phyloP scores from a whole-genome alignment of 1,284 basidiomycete genomes.

The Marasmius fiardii region DNA sequence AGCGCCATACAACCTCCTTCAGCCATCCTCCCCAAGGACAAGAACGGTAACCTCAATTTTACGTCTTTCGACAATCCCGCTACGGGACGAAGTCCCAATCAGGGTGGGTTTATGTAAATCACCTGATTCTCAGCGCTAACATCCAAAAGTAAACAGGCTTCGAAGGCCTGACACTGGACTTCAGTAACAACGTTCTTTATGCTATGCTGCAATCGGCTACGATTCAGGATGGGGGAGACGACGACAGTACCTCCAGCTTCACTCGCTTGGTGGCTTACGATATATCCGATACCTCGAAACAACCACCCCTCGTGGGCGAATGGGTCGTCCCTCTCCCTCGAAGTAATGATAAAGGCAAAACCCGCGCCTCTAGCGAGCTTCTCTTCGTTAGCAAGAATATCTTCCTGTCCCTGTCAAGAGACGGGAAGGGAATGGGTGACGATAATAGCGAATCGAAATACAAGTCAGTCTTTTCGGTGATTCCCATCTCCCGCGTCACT shows the following conservation, averaged over 20 bases:
- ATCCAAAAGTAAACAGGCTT: conserved; percentile 36
- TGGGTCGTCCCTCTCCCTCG: conserved; percentile 62
- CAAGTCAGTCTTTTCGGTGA: conserved; percentile 41
- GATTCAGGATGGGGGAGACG: conserved; percentile 58
- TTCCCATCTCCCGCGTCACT: conserved; percentile 3
- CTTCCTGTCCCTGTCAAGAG: conserved; percentile 59
- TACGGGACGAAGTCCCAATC: conserved; percentile 47
- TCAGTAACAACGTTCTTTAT: conserved; percentile 47
- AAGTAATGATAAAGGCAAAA: conserved; percentile 46
- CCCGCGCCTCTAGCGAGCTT: conserved; percentile 52
- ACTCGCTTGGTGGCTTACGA: conserved; percentile 59
- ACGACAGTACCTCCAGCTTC: conserved; percentile 43
- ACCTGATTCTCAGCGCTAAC: background rate
- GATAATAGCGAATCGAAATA: conserved; percentile 48
- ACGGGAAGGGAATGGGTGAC: conserved; percentile 58
- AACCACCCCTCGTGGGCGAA: conserved; percentile 46
- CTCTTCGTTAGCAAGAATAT: conserved; percentile 48
- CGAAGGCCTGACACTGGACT: conserved; percentile 59
- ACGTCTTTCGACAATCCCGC: conserved; percentile 47
- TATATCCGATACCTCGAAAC: conserved; percentile 30
- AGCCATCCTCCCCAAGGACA: conserved; percentile 39
- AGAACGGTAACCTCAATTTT: conserved; percentile 51
- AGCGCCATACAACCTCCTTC: conserved; percentile 59
- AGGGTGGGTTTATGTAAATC: conserved; percentile 29
- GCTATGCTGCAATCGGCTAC: conserved; percentile 63